Evolutionary conservation across 305 asterid species (phyloP).

Genomic region (Fraxinus sp.): DNA sequence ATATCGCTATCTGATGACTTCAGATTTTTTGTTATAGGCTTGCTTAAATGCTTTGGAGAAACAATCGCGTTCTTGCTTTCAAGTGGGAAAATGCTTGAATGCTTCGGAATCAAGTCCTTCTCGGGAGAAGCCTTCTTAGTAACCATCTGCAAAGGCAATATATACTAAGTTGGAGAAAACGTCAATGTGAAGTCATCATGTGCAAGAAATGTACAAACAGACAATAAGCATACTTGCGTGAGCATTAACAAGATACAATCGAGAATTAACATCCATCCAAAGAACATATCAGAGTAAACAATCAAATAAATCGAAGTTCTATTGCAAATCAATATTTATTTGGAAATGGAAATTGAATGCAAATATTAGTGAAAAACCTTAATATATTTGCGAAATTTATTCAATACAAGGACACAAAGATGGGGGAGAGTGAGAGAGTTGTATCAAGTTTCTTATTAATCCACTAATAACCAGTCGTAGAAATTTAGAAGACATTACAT

Average conservation of each 20-base stretch:
- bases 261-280: not conserved
- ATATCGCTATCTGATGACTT: slow-evolving; percentile 38
- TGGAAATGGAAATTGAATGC: not conserved
- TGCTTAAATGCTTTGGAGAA: slow-evolving; percentile 49
- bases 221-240: not conserved
- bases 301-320: not conserved
- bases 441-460: not conserved
- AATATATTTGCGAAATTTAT: not conserved
- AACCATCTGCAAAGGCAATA: slow-evolving; percentile 35
- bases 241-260: not conserved
- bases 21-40: slow-evolving; percentile 35
- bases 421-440: not conserved
- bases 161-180: not conserved
- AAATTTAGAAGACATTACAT: not conserved
- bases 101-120: slow-evolving; percentile 34
- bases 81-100: slow-evolving; percentile 49
- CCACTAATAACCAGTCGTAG: not conserved
- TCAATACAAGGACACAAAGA: not conserved
- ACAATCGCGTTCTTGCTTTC: slow-evolving; percentile 50
- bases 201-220: not conserved
- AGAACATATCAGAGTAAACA: not conserved
- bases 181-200: not conserved
- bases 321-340: not conserved
- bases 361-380: not conserved
- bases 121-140: slow-evolving; percentile 34